A percentile compares a stretch with the other conserved stretches of the same genome.
Conservation (phyloP, 139 green algal species). For the Tetradesmus obliquus region DNA sequence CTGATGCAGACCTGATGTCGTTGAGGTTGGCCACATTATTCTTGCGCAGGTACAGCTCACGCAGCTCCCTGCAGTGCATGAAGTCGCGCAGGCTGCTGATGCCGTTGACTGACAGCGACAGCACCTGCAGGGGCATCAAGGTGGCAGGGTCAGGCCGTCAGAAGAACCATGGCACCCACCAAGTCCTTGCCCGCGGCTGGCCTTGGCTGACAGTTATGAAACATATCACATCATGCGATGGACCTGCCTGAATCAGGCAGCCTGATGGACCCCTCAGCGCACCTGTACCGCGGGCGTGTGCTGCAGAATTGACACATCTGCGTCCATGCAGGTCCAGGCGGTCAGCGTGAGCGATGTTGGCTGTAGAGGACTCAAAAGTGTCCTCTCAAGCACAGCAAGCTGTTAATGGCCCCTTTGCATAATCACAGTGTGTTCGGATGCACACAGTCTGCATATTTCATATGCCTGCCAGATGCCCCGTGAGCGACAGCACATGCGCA, state of each 20-base stretch:
- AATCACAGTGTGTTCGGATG: no score
- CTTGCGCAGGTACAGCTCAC: slow-evolving; percentile 77
- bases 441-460: no score
- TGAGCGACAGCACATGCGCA: no score
- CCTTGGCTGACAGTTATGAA: no score
- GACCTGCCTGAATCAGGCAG: background rate
- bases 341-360: no score
- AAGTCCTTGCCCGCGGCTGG: slow-evolving; percentile 43
- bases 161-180: slow-evolving; percentile 20
- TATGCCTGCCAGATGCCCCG: no score
- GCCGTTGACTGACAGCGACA: slow-evolving; percentile 75
- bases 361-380: no score
- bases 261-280: background rate
- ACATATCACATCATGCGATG: no score
- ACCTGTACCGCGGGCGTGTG: slow-evolving; percentile 73
- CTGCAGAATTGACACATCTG: slow-evolving; percentile 58
- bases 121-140: slow-evolving; percentile 60
- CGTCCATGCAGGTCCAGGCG: background rate
- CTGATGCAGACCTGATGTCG: slow-evolving; percentile 11
- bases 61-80: slow-evolving; percentile 50
- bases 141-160: slow-evolving; percentile 47
- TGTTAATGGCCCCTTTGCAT: no score
- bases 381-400: no score
- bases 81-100: slow-evolving; percentile 64
- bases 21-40: slow-evolving; percentile 65